These are phyloP conservation scores for Hortaea sp. DNA, from an alignment of 2,329 filamentous ascomycete genomes.

Conservation along the genomic window DNA sequence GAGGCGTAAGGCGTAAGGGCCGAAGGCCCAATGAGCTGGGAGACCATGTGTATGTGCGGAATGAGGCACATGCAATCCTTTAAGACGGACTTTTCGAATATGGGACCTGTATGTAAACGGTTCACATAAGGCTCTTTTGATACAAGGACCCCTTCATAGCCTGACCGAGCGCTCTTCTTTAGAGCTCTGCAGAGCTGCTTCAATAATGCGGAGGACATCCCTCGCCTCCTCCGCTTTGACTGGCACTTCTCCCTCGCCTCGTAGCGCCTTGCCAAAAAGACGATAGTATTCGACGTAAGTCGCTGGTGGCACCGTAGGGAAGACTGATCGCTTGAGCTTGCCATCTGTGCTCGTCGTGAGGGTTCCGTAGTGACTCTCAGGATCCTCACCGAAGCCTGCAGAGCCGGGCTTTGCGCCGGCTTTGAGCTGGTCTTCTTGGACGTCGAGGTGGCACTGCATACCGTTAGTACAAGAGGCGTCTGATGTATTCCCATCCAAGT, in stretches of 20 bases:
- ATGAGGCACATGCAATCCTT: no score
- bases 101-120: no score
- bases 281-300: slow-evolving; percentile 63
- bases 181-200: slow-evolving; percentile 46
- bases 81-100: no score
- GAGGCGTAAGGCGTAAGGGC: not conserved
- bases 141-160: no score
- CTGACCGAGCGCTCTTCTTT: slow-evolving; percentile 16
- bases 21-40: no score
- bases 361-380: slow-evolving; percentile 44
- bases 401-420: slow-evolving; percentile 53
- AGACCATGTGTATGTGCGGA: no score
- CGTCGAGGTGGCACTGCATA: slow-evolving; percentile 48
- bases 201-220: slow-evolving; percentile 47
- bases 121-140: no score
- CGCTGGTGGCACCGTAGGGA: slow-evolving; percentile 51
- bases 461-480: not conserved
- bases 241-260: slow-evolving; percentile 42
- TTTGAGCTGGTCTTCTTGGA: slow-evolving; percentile 65
- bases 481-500: no score
- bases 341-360: slow-evolving; percentile 44
- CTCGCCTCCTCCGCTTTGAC: slow-evolving; percentile 44
- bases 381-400: slow-evolving; percentile 55
- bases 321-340: slow-evolving; percentile 37
- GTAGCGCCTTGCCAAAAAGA: slow-evolving; percentile 42